Base-by-base conservation (phyloP, 805 yeast genomes). In the Saturnispora bothae region DNA sequence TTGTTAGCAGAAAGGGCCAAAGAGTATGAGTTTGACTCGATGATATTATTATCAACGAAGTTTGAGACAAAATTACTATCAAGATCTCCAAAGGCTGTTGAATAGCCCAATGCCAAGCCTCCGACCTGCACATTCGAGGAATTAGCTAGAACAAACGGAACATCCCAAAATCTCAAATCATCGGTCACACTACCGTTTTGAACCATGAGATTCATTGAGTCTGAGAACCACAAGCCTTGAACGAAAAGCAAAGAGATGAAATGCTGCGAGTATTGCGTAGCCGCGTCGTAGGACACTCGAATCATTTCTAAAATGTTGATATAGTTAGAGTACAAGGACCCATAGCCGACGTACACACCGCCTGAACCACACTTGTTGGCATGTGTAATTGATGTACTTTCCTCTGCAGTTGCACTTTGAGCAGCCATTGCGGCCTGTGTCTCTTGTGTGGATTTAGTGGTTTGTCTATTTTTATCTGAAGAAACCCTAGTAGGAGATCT, bases 21-120 rank as follows among this genome's bases (percentile, higher is more conserved):
- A 0, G 78, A 71, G 48, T 65, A 73, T 0, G 72, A 60, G 4
- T 64, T 48, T 2, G 68, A 45, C 23, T 57, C 50, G 20, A 70
- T 61, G 4, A 54, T 13, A 1, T 52, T 58, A 1, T 48, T 37
- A 1, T 50, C 43, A 3, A 48, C 57, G 38, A 71, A 47, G 4
- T 48, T 36, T 5, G 60, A 53, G 17, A 72, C 47, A 29, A 71
- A 56, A 46, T 45, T 57, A 46, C 31, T 48, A 41, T 34, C 31
- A n/a, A 34, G 41, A 2, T 50, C 47, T 26, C 49, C 48, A 3
- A 46, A 42, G 12, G 44, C 31, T 18, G 28, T 33, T 5, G 48
- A 38, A 17, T 29, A 23, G n/a, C 68, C 66, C 2, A 72, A 43
- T 5, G 76, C 78, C 7, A 73, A 44, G 0, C 67, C 66, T 22